Evolutionary conservation across 306 rosid genomes (phyloP), one percentile per base, ranked within the genome.

Genomic region (Lathyrus aphaca): DNA sequence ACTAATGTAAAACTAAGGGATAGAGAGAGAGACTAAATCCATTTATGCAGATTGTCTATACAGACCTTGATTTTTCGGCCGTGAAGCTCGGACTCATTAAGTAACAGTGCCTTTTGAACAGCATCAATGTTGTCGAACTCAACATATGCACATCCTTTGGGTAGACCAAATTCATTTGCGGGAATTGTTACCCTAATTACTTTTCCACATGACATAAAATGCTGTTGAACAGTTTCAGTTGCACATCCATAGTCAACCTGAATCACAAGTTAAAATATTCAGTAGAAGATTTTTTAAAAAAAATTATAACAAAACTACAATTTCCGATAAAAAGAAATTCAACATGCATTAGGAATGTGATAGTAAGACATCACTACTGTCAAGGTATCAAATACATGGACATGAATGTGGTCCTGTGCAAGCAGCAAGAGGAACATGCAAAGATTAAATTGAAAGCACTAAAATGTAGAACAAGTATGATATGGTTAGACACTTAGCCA

Each of bases 201-300:
- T 2, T 1, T 13, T 6, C 68, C 68, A 3, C 68, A 62, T 19
- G 51, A 5, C 14, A 11, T 15, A 13, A 62, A 62, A 62, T 62
- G 68, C 1, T 1, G 32, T 19, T 6, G 8, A 5, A 62, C 51
- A 11, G 2, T 8, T 6, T 10, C 12, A 5, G 51, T 17, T 2
- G 50, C 13, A 19, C 68, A 62, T 6, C 37, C 50, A 19, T 62
- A 62, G 12, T 62, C 68, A 19, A 62, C 68, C 51, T 62, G 49
- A 16, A 60, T 60, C 46, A 60, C 14, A 46, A 46, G 6, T 46
- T 17, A 49, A 49, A 8, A 49, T 17, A 17, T 17, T 49, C 55
- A 49, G 55, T 16, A 16, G 25, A 48, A 7, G 55, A 49, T 49
- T 49, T 14, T 49, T 49, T 14, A 7, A 29, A 8, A 57, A 8